Percentiles rank a stretch among this genome's conserved stretches.
Evolutionary conservation across 768 basidiomycete genomes (phyloP).

Genomic region (Auriscalpium vulgare): DNA sequence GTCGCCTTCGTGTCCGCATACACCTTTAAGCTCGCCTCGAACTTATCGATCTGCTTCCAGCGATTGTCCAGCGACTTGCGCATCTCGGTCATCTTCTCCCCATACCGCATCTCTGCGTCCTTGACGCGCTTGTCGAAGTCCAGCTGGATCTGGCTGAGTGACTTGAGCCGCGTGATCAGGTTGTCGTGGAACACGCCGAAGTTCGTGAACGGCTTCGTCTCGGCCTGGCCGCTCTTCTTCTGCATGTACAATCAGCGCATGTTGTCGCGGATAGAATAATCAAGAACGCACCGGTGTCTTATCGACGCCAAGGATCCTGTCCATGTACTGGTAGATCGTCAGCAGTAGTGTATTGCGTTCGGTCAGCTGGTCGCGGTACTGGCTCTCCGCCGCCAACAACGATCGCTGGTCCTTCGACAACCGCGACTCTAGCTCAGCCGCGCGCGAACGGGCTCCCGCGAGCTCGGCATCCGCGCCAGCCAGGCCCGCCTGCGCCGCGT

Average conservation of each 20-base stretch:
- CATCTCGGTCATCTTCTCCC: slow-evolving; percentile 70
- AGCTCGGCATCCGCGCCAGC: slow-evolving; percentile 67
- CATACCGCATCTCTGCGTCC: slow-evolving; percentile 65
- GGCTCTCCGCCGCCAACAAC: slow-evolving; percentile 60
- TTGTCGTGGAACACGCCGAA: slow-evolving; percentile 94
- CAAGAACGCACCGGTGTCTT: slow-evolving; percentile 61
- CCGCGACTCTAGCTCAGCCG: slow-evolving; percentile 70
- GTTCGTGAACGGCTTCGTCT: slow-evolving; percentile 91
- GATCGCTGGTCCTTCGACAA: slow-evolving; percentile 77
- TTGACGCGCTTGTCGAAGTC: slow-evolving; percentile 84
- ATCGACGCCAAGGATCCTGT: slow-evolving; percentile 86
- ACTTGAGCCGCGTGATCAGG: slow-evolving; percentile 78
- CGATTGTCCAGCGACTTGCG: slow-evolving; percentile 81
- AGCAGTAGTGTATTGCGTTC: slow-evolving; percentile 88
- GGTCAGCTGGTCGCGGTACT: slow-evolving; percentile 87
- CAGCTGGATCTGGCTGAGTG: slow-evolving; percentile 73
- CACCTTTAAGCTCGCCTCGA: slow-evolving; percentile 78
- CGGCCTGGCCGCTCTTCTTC: slow-evolving; percentile 71
- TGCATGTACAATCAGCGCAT: slow-evolving; percentile 20
- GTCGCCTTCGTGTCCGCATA: slow-evolving; percentile 72
- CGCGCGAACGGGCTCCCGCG: slow-evolving; percentile 45
- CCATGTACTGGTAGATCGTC: slow-evolving; percentile 92
- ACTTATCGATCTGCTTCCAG: slow-evolving; percentile 90
- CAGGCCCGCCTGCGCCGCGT: slow-evolving; percentile 50
- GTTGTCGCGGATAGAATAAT: not conserved